Evolutionary conservation across 2,329 filamentous ascomycete genomes (phyloP).

Genomic region (Hirsutella thompsonii): DNA sequence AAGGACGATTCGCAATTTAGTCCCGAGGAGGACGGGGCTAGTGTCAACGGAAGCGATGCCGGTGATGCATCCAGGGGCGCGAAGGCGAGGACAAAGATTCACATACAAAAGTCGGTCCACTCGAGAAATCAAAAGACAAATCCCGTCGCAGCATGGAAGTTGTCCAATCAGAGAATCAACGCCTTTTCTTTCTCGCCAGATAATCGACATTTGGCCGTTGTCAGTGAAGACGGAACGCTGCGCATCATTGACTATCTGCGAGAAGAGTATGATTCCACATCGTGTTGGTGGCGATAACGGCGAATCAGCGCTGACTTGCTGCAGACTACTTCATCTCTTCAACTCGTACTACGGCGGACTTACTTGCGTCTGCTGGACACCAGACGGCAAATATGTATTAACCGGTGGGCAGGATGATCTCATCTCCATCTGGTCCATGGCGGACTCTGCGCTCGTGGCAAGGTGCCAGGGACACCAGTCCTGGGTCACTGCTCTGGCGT

Average conservation of each 20-base stretch:
- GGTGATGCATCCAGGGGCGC: conserved; percentile 20
- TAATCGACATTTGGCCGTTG: conserved; percentile 72
- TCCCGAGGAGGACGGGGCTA: conserved; percentile 50
- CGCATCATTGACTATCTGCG: conserved; percentile 84
- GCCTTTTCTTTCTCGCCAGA: conserved; percentile 89
- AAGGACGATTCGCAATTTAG: conserved; percentile 78
- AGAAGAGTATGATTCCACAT: conserved; percentile 53
- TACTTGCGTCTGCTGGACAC: conserved; percentile 92
- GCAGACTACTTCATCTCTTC: conserved; percentile 72
- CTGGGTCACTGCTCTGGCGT: conserved; percentile 87
- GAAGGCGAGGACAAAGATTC: conserved; percentile 36
- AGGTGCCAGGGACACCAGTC: conserved; percentile 91
- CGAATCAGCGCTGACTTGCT: conserved; percentile 4
- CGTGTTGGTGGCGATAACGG: background rate
- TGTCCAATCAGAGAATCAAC: conserved; percentile 84
- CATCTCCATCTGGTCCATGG: conserved; percentile 87
- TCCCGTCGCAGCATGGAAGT: conserved; percentile 82
- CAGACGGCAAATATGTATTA: conserved; percentile 88
- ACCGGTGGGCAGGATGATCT: conserved; percentile 94
- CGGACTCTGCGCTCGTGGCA: conserved; percentile 73
- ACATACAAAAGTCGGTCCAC: conserved; percentile 80
- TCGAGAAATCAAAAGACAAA: conserved; percentile 91
- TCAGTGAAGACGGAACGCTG: conserved; percentile 82
- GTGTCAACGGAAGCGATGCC: conserved; percentile 51
- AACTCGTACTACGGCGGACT: conserved; percentile 89